A percentile compares a stretch with the other conserved stretches of the same genome.
phyloP scores from a whole-genome alignment of 139 green algal species.

The Trebouxia sp. region DNA sequence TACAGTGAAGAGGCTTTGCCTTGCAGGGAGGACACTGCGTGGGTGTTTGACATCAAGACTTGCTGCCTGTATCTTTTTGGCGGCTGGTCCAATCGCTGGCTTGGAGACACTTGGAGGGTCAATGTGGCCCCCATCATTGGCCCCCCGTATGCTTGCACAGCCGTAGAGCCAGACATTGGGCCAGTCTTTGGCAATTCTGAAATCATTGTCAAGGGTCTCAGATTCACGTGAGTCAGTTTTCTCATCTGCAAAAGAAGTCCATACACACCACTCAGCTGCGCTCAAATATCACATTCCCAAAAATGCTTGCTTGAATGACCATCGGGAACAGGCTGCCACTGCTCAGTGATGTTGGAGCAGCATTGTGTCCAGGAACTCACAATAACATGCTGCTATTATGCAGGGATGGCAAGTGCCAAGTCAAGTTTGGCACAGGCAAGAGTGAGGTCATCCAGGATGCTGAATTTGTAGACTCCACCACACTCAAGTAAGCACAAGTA shows the following conservation, averaged over 20 bases:
- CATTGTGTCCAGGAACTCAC: too few species aligned
- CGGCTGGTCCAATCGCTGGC: constrained; percentile 85
- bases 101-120: constrained; percentile 80
- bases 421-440: constrained; percentile 70
- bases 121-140: constrained; percentile 87
- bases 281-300: too few species aligned
- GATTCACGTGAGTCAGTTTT: constrained; percentile 56
- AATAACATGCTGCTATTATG: too few species aligned
- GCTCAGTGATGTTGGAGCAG: too few species aligned
- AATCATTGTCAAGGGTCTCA: constrained; percentile 75
- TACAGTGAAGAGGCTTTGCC: not conserved
- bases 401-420: constrained; percentile 73
- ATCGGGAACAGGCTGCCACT: too few species aligned
- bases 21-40: constrained; percentile 78
- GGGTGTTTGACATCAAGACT: constrained; percentile 77
- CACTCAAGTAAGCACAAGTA: constrained; percentile 58
- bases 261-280: too few species aligned
- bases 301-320: too few species aligned
- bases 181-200: constrained; percentile 84
- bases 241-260: too few species aligned
- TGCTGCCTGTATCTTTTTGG: constrained; percentile 83
- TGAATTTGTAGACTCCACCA: constrained; percentile 63
- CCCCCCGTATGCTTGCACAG: constrained; percentile 85
- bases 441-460: constrained; percentile 71
- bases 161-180: constrained; percentile 67